A percentile compares a stretch with the other conserved stretches of the same genome.
Evolutionary conservation across 257 asterid species (phyloP).

Genomic region (Henckelia pumila): DNA sequence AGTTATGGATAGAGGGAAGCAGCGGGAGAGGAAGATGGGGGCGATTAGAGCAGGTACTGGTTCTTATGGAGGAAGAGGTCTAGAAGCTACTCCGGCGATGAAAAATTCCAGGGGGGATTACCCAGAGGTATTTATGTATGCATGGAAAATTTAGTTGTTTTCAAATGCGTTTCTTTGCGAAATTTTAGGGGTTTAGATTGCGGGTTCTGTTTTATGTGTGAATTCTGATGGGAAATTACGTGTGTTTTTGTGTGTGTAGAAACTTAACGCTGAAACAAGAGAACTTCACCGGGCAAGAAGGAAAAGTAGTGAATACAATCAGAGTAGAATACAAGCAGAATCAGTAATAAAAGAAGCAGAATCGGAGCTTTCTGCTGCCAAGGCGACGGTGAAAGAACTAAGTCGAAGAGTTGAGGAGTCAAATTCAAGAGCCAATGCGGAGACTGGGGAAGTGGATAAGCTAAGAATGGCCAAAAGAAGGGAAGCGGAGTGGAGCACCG

Average conservation of each 20-base stretch:
- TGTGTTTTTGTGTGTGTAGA: conserved; percentile 17
- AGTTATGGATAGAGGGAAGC: conserved; percentile 31
- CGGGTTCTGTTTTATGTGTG: conserved; percentile 17
- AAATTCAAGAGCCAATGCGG: conserved; percentile 40
- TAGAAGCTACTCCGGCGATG: conserved; percentile 33
- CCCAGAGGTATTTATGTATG: conserved; percentile 64
- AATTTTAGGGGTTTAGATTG: neutral
- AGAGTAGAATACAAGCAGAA: conserved; percentile 40
- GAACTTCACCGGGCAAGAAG: conserved; percentile 56
- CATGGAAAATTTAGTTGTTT: no score
- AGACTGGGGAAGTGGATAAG: conserved; percentile 41
- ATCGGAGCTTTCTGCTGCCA: conserved; percentile 53
- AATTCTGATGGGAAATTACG: neutral
- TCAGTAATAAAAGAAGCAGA: conserved; percentile 39
- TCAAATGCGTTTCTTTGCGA: conserved; percentile 7
- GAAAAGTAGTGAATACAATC: conserved; percentile 32
- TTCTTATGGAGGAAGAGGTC: conserved; percentile 35
- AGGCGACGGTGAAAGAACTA: conserved; percentile 41
- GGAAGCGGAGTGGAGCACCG: conserved; percentile 29
- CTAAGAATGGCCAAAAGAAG: conserved; percentile 34
- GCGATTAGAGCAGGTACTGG: conserved; percentile 47
- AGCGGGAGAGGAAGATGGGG: conserved; percentile 31
- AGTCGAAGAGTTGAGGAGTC: conserved; percentile 48
- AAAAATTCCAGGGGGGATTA: conserved; percentile 30
- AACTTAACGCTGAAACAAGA: conserved; percentile 37